Evolutionary conservation across 1,139 yeast species (phyloP).

Genomic region (Taphrina betulina): DNA sequence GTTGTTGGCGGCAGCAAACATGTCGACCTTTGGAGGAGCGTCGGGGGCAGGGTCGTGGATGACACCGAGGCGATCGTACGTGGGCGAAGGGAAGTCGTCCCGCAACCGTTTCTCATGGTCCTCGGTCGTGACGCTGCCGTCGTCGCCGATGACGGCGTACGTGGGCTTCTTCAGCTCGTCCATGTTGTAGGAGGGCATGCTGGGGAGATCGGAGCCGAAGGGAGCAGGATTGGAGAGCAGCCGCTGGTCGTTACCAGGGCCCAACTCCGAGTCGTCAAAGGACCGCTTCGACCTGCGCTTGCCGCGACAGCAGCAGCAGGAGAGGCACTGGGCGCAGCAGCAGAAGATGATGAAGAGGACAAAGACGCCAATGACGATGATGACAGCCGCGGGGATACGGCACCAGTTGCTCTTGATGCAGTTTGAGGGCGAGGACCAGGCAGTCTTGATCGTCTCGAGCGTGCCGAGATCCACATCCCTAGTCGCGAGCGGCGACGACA

Average conservation of each 20-base stretch:
- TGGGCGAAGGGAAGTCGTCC: slow-evolving; percentile 14
- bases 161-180: slow-evolving; percentile 20
- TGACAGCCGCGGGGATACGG: slow-evolving; percentile 26
- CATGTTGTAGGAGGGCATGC: slow-evolving; percentile 29
- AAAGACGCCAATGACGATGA: slow-evolving; percentile 34
- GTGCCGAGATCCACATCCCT: background rate
- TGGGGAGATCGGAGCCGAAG: slow-evolving; percentile 18
- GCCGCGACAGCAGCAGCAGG: slow-evolving; percentile 29
- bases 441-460: slow-evolving; percentile 17
- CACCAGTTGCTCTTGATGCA: slow-evolving; percentile 30
- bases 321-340: slow-evolving; percentile 29
- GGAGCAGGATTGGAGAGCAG: slow-evolving; percentile 11
- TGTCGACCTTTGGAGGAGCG: background rate
- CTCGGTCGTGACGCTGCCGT: slow-evolving; percentile 29
- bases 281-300: slow-evolving; percentile 7
- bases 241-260: slow-evolving; percentile 3
- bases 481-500: no score
- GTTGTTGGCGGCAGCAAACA: background rate
- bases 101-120: slow-evolving; percentile 17
- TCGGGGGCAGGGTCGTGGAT: background rate
- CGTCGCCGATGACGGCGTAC: slow-evolving; percentile 30
- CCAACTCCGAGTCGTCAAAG: slow-evolving; percentile 11
- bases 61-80: background rate
- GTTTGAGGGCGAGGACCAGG: slow-evolving; percentile 25
- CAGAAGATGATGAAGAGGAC: slow-evolving; percentile 36